Evolutionary conservation across 2,329 filamentous ascomycete species (phyloP).

Genomic region (Sphaerulina vaccinii): DNA sequence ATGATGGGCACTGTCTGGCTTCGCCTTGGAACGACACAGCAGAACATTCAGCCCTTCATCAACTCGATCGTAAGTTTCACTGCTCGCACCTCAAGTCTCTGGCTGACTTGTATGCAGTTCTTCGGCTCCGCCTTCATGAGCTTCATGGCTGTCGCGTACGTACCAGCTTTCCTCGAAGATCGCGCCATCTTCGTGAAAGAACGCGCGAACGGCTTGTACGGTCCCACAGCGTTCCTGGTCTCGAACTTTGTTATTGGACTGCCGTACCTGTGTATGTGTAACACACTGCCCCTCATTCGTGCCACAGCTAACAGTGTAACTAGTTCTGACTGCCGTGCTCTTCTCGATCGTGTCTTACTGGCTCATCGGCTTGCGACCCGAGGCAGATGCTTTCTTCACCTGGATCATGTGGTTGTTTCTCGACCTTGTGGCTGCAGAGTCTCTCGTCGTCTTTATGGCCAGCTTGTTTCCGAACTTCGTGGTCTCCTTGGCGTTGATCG

Average conservation of each 20-base stretch:
- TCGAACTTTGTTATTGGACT: slow-evolving; percentile 81
- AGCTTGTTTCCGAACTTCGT: slow-evolving; percentile 77
- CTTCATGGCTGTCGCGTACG: slow-evolving; percentile 69
- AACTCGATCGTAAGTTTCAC: slow-evolving; percentile 61
- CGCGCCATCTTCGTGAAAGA: slow-evolving; percentile 72
- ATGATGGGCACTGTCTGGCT: slow-evolving; percentile 88
- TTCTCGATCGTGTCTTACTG: slow-evolving; percentile 77
- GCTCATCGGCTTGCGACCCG: slow-evolving; percentile 70
- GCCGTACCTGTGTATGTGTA: slow-evolving; percentile 62
- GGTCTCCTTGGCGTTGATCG: slow-evolving; percentile 72
- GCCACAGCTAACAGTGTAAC: slow-evolving; percentile 24
- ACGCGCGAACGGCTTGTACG: slow-evolving; percentile 76
- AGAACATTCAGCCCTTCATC: slow-evolving; percentile 72
- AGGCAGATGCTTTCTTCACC: slow-evolving; percentile 65
- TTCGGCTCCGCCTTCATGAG: slow-evolving; percentile 54
- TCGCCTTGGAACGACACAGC: slow-evolving; percentile 64
- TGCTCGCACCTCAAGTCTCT: background rate
- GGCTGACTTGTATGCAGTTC: slow-evolving; percentile 36
- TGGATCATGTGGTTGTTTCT: slow-evolving; percentile 84
- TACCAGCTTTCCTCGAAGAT: slow-evolving; percentile 80
- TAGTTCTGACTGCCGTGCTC: slow-evolving; percentile 67
- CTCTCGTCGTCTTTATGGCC: slow-evolving; percentile 74
- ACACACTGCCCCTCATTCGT: background rate
- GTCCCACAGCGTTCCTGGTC: slow-evolving; percentile 68
- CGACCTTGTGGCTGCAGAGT: slow-evolving; percentile 77